Conservation (phyloP, 768 basidiomycete genomes). For the Tephrocybe rancida region DNA sequence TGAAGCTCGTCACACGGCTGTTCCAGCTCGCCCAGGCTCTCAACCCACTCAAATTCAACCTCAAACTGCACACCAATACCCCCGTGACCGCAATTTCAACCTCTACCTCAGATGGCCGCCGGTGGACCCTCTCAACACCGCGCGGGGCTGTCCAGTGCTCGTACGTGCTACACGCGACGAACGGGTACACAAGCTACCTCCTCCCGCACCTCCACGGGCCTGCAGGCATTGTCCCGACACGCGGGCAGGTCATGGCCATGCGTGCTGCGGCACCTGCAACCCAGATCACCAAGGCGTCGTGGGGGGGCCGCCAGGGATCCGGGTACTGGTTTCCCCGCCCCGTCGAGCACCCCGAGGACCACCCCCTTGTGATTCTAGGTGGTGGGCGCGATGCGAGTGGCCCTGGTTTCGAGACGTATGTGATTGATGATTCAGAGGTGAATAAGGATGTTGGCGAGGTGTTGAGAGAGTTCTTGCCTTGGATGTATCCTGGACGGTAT, state of each 20-base stretch:
- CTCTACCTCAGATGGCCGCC: slow-evolving; percentile 22
- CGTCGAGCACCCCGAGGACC: slow-evolving; percentile 18
- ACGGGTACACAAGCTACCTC: slow-evolving; percentile 78
- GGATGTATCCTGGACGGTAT: slow-evolving; percentile 56
- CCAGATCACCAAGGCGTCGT: slow-evolving; percentile 45
- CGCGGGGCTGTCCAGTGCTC: slow-evolving; percentile 62
- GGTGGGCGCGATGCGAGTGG: slow-evolving; percentile 58
- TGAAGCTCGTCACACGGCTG: slow-evolving; percentile 76
- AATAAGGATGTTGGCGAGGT: slow-evolving; percentile 47
- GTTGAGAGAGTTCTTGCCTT: slow-evolving; percentile 61
- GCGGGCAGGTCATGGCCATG: slow-evolving; percentile 64
- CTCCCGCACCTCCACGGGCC: slow-evolving; percentile 65
- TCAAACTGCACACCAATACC: slow-evolving; percentile 73
- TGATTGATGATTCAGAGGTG: slow-evolving; percentile 62
- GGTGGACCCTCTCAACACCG: slow-evolving; percentile 63
- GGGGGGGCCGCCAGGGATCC: slow-evolving; percentile 52
- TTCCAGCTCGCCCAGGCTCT: slow-evolving; percentile 42
- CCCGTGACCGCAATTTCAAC: slow-evolving; percentile 55
- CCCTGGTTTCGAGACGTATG: slow-evolving; percentile 49
- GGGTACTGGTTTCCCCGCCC: slow-evolving; percentile 88
- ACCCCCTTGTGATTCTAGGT: slow-evolving; percentile 72
- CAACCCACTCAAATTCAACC: slow-evolving; percentile 22
- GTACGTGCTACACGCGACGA: slow-evolving; percentile 86
- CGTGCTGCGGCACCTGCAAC: slow-evolving; percentile 38
- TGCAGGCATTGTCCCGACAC: slow-evolving; percentile 64